phyloP scores from a whole-genome alignment of 208 protist genomes.

The Crithidia thermophila region DNA sequence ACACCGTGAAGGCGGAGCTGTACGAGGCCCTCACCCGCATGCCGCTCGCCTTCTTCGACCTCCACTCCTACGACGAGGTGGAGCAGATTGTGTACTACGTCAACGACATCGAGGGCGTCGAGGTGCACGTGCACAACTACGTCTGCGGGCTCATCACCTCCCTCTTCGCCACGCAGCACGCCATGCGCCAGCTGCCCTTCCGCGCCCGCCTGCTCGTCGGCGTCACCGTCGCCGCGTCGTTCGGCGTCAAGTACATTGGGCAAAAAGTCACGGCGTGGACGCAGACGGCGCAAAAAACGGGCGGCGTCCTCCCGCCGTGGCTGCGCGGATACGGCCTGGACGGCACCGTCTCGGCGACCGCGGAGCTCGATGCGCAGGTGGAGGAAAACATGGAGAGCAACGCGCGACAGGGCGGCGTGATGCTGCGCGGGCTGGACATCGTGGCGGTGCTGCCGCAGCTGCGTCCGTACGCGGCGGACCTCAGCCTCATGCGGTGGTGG shows the following conservation, averaged over 20 bases:
- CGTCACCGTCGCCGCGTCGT: constrained; percentile 24
- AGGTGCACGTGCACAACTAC: constrained; percentile 75
- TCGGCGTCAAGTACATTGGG: constrained; percentile 27
- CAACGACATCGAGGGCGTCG: constrained; percentile 84
- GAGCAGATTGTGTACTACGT: constrained; percentile 80
- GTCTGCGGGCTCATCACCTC: constrained; percentile 33
- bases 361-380: constrained; percentile 53
- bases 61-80: constrained; percentile 55
- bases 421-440: constrained; percentile 80
- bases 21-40: constrained; percentile 68
- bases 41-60: constrained; percentile 71
- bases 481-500: constrained; percentile 70
- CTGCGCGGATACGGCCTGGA: constrained; percentile 25
- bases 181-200: constrained; percentile 30
- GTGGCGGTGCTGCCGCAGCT: constrained; percentile 63
- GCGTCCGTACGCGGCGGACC: constrained; percentile 72
- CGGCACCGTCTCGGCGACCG: constrained; percentile 16
- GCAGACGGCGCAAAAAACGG: constrained; percentile 30
- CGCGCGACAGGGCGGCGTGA: constrained; percentile 48
- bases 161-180: constrained; percentile 29
- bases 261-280: constrained; percentile 19
- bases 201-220: constrained; percentile 34
- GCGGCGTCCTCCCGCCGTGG: constrained; percentile 27
- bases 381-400: constrained; percentile 56
- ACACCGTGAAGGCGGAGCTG: constrained; percentile 56